Evolutionary conservation across 2,329 filamentous ascomycete species (phyloP).

Genomic region (Sporothrix humicola): DNA sequence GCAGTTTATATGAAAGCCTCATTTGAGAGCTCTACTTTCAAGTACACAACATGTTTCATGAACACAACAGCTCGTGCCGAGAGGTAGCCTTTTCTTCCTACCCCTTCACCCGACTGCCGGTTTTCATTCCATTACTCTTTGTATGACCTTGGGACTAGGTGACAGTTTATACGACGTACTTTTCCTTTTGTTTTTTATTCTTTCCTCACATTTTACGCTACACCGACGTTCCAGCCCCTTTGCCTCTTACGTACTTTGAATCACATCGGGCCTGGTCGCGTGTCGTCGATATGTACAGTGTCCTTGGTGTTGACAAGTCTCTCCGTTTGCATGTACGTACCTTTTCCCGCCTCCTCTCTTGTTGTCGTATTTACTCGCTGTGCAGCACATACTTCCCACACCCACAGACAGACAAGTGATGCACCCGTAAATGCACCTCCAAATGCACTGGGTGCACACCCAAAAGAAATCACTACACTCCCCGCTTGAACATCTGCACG

Average conservation of each 20-base stretch:
- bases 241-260: conserved; percentile 23
- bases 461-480: neutral
- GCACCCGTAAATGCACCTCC: neutral
- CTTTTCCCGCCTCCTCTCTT: neutral
- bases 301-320: neutral
- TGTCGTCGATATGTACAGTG: neutral
- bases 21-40: neutral
- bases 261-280: neutral
- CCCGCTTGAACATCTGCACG: neutral
- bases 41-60: neutral
- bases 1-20: neutral
- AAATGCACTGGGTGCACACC: neutral
- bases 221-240: neutral
- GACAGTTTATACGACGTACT: neutral
- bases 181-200: too few species aligned
- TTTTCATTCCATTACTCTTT: neutral
- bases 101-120: neutral
- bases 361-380: conserved; percentile 10
- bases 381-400: neutral
- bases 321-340: too few species aligned
- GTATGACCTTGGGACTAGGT: neutral
- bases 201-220: neutral
- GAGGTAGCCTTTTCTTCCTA: neutral
- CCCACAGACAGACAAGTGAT: neutral
- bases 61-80: conserved; percentile 7